Evolutionary conservation across 371 early-diverging fungal genomes (phyloP).

Genomic region (Mucor indicus): DNA sequence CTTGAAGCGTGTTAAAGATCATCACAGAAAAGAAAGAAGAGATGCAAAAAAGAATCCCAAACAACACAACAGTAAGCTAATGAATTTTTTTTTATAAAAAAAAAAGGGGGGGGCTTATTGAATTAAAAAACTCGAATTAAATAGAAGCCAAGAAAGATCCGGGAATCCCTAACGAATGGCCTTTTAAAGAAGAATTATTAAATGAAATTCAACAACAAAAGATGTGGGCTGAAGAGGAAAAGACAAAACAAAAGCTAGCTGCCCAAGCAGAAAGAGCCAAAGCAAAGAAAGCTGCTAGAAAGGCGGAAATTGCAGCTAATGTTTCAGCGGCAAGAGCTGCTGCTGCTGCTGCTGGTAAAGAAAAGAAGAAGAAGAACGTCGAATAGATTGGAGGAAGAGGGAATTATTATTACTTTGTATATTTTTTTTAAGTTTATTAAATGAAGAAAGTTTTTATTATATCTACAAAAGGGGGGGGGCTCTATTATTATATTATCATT

Average conservation of each 20-base stretch:
- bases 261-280: constrained; percentile 21
- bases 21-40: constrained; percentile 71
- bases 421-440: background rate
- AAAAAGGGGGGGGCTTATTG: too few relatives aligned
- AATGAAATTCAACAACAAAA: constrained; percentile 50
- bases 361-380: background rate
- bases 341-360: background rate
- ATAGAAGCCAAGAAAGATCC: constrained; percentile 47
- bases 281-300: constrained; percentile 21
- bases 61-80: constrained; percentile 38
- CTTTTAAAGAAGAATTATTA: constrained; percentile 50
- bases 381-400: background rate
- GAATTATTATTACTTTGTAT: too few relatives aligned
- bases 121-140: too few relatives aligned
- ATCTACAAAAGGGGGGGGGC: too few relatives aligned
- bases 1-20: constrained; percentile 68
- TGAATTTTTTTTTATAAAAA: background rate
- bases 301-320: constrained; percentile 14
- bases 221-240: constrained; percentile 28
- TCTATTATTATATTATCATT: background rate
- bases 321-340: constrained; percentile 16
- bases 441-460: background rate
- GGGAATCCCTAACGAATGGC: constrained; percentile 53
- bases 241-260: constrained; percentile 16
- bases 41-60: constrained; percentile 68